phyloP scores from a whole-genome alignment of 73 alveolate species.

The Blepharisma japonicum region DNA sequence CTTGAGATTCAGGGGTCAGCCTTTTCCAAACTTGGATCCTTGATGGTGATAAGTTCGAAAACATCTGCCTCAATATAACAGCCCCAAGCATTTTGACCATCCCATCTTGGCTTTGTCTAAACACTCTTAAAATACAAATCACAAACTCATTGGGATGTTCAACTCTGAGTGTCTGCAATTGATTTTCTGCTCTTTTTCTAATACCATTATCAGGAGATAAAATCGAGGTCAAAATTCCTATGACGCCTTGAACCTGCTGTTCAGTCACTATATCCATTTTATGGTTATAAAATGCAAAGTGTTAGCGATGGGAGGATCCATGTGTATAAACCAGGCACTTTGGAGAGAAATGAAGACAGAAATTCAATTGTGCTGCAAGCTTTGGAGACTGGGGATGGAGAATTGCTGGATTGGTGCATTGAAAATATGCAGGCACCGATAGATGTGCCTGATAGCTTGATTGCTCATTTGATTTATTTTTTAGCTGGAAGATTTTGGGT shows the following conservation, averaged over 20 bases:
- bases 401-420: constrained; percentile 15
- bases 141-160: constrained; percentile 63
- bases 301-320: not conserved
- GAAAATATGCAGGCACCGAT: not conserved
- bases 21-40: constrained; percentile 58
- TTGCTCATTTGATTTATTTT: constrained; percentile 9
- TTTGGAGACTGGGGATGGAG: not conserved
- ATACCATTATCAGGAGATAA: constrained; percentile 55
- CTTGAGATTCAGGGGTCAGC: constrained; percentile 52
- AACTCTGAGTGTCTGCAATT: constrained; percentile 48
- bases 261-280: constrained; percentile 28
- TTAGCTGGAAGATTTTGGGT: constrained; percentile 7
- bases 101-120: constrained; percentile 41
- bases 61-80: constrained; percentile 29
- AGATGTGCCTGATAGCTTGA: not conserved
- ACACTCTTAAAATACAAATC: constrained; percentile 38
- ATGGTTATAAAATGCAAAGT: not conserved
- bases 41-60: constrained; percentile 54
- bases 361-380: not conserved
- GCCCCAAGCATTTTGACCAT: constrained; percentile 1
- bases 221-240: constrained; percentile 41
- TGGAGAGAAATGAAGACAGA: constrained; percentile 10
- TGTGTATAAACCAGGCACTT: not conserved
- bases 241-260: constrained; percentile 37
- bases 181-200: constrained; percentile 61